These are phyloP conservation scores for Phialemoniopsis sp. DNA, from an alignment of 2,329 filamentous ascomycete species.

Conservation along the genomic window DNA sequence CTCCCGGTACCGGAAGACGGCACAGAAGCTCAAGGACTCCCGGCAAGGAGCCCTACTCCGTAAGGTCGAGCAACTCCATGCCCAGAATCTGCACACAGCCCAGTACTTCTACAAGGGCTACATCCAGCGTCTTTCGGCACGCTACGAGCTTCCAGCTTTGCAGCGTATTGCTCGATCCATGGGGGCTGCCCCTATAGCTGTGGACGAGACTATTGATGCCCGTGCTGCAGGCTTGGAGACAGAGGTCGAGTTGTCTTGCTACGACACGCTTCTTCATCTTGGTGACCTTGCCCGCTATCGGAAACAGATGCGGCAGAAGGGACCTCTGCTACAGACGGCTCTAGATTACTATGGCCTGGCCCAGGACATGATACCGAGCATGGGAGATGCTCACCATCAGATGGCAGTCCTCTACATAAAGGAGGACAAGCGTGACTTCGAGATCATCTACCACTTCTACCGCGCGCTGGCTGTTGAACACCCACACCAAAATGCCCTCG, in stretches of 20 bases:
- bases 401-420: conserved; percentile 80
- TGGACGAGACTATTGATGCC: conserved; percentile 37
- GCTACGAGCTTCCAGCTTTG: conserved; percentile 41
- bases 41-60: conserved; percentile 60
- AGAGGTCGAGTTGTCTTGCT: conserved; percentile 69
- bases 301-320: conserved; percentile 66
- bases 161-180: conserved; percentile 37
- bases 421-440: conserved; percentile 68
- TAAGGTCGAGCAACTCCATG: conserved; percentile 77
- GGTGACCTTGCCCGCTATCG: conserved; percentile 90
- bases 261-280: conserved; percentile 78
- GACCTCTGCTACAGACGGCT: conserved; percentile 73
- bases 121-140: conserved; percentile 69
- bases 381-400: conserved; percentile 84
- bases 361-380: conserved; percentile 70
- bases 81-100: conserved; percentile 80
- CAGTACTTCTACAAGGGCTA: conserved; percentile 87
- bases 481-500: conserved; percentile 69
- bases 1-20: conserved; percentile 67
- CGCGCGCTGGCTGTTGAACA: conserved; percentile 71
- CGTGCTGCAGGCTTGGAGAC: conserved; percentile 45
- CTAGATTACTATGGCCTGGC: conserved; percentile 83
- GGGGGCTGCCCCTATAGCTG: conserved; percentile 34
- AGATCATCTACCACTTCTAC: conserved; percentile 86
- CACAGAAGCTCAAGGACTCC: conserved; percentile 50